A percentile compares a stretch with the other conserved stretches of the same genome.
Conservation (phyloP, 2,329 filamentous ascomycete genomes). For the Apiospora aurea region DNA sequence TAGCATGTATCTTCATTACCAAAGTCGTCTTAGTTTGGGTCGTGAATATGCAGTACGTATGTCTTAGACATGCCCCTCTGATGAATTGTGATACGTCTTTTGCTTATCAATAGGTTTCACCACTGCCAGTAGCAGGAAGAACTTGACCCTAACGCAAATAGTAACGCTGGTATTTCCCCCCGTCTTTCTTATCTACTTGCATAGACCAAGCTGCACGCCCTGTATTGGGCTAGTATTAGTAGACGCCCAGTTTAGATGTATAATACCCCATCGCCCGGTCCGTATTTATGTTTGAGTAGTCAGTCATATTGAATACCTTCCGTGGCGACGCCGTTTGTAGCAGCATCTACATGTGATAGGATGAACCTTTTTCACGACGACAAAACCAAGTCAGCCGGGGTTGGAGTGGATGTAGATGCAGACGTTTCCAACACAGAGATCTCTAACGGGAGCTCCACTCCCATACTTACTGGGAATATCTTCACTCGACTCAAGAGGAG, state of each 20-base stretch:
- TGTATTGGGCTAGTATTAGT: background rate
- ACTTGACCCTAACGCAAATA: too few relatives aligned
- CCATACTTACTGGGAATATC: background rate
- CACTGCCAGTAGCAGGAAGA: too few relatives aligned
- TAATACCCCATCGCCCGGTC: background rate
- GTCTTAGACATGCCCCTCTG: too few relatives aligned
- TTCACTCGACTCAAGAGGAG: background rate
- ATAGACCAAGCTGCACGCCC: background rate
- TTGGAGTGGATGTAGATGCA: background rate
- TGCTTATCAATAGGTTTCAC: too few relatives aligned
- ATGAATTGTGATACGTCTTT: too few relatives aligned
- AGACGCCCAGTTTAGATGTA: background rate
- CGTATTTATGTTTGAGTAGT: background rate
- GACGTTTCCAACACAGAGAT: background rate
- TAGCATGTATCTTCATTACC: too few relatives aligned
- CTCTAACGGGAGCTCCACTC: background rate
- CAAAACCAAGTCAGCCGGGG: background rate
- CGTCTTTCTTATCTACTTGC: background rate
- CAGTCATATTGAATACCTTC: too few relatives aligned
- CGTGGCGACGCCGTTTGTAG: background rate
- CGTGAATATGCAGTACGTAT: too few relatives aligned
- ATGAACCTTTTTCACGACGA: background rate
- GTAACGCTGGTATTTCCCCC: background rate
- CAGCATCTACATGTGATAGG: background rate
- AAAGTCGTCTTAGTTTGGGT: too few relatives aligned